phyloP scores from a whole-genome alignment of 2,329 filamentous ascomycete species.

The Elsinoe australis region DNA sequence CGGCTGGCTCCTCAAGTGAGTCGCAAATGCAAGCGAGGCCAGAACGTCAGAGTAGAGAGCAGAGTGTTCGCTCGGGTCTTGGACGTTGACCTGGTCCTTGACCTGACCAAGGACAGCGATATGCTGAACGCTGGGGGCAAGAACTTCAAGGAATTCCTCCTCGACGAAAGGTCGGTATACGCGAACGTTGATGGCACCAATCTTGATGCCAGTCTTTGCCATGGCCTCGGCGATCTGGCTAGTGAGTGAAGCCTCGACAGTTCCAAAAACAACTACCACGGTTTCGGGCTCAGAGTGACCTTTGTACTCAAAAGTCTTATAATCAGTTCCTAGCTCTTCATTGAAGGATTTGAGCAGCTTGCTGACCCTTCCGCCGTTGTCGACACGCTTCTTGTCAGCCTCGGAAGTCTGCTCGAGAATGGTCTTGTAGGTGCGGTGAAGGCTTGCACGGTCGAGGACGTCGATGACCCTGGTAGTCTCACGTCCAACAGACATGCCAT shows the following conservation, averaged over 20 bases:
- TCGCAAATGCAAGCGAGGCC: constrained; percentile 72
- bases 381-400: constrained; percentile 60
- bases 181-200: constrained; percentile 85
- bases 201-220: constrained; percentile 62
- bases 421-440: constrained; percentile 61
- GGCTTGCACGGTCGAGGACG: constrained; percentile 62
- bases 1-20: constrained; percentile 55
- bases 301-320: constrained; percentile 87
- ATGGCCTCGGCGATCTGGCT: constrained; percentile 71
- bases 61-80: constrained; percentile 72
- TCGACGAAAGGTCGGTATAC: constrained; percentile 94
- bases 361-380: constrained; percentile 63
- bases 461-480: constrained; percentile 79
- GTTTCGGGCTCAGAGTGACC: constrained; percentile 72
- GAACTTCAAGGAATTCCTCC: constrained; percentile 76
- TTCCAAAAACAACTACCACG: constrained; percentile 88
- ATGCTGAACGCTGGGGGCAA: constrained; percentile 67
- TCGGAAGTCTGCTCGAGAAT: constrained; percentile 55
- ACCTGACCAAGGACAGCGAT: constrained; percentile 90
- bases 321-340: constrained; percentile 85
- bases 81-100: constrained; percentile 59
- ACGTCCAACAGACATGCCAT: constrained; percentile 72
- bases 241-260: constrained; percentile 77
- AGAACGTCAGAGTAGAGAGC: constrained; percentile 86
- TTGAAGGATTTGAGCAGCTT: constrained; percentile 71